phyloP scores from a whole-genome alignment of 2,329 filamentous ascomycete genomes.

The Cladosporium cucumerinum region DNA sequence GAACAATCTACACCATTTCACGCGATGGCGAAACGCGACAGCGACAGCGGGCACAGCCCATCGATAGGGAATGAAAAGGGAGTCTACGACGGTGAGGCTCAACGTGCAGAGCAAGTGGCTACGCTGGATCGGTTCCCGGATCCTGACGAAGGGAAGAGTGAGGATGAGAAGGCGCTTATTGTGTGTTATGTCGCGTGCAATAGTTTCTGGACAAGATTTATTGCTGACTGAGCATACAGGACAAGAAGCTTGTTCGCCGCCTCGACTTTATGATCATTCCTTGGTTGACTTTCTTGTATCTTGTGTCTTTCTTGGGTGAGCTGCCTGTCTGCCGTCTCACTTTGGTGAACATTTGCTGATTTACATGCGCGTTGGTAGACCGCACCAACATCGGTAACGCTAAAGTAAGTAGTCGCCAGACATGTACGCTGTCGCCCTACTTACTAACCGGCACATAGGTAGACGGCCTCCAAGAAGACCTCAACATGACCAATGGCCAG shows the following conservation, averaged over 20 bases:
- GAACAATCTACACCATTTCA: too few species aligned
- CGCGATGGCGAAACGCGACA: not conserved
- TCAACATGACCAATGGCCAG: slow-evolving; percentile 60
- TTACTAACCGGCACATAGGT: not conserved
- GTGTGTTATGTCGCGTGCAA: not conserved
- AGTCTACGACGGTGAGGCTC: not conserved
- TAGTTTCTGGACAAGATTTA: not conserved
- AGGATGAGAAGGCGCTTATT: slow-evolving; percentile 19
- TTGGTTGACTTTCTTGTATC: slow-evolving; percentile 54
- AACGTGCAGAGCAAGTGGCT: not conserved
- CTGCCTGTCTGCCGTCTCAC: not conserved
- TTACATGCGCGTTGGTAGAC: slow-evolving; percentile 24
- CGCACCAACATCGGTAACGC: slow-evolving; percentile 55
- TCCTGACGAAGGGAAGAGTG: slow-evolving; percentile 20
- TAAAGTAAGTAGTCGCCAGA: slow-evolving; percentile 40
- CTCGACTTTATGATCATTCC: slow-evolving; percentile 53
- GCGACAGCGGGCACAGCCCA: not conserved
- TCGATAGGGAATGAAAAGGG: not conserved
- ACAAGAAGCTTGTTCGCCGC: slow-evolving; percentile 48
- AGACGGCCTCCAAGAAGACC: slow-evolving; percentile 53
- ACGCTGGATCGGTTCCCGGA: slow-evolving; percentile 12
- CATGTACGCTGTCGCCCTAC: not conserved
- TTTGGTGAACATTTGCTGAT: not conserved
- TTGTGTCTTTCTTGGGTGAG: slow-evolving; percentile 54
- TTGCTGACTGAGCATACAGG: slow-evolving; percentile 40